phyloP scores from a whole-genome alignment of 2,329 filamentous ascomycete species.

The Colletotrichum eleusines region DNA sequence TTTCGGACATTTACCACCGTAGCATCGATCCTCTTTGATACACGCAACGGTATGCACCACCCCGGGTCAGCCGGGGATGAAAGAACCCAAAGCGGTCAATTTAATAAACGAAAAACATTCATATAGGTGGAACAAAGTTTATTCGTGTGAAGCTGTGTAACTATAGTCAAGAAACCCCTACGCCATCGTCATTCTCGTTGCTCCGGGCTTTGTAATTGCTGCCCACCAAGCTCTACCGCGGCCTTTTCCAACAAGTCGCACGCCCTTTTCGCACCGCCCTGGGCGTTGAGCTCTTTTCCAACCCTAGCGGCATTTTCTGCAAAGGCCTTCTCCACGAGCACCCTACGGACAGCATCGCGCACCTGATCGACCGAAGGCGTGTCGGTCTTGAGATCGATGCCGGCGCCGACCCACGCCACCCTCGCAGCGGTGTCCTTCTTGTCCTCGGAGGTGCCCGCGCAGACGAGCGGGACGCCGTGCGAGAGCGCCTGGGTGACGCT shows the following conservation, averaged over 20 bases:
- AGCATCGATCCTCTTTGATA: neutral
- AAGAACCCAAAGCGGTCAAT: neutral
- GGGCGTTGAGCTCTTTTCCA: slow-evolving; percentile 46
- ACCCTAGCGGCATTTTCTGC: slow-evolving; percentile 44
- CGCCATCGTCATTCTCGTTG: neutral
- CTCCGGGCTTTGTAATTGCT: slow-evolving; percentile 1
- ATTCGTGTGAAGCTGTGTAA: neutral
- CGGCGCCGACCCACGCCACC: slow-evolving; percentile 49
- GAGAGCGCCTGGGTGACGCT: slow-evolving; percentile 53
- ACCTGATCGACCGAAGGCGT: slow-evolving; percentile 48
- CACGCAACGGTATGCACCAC: too few relatives aligned
- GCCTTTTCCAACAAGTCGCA: slow-evolving; percentile 48
- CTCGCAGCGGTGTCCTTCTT: slow-evolving; percentile 54
- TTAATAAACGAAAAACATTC: neutral
- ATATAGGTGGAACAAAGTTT: neutral
- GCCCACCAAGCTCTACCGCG: slow-evolving; percentile 1
- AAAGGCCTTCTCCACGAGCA: slow-evolving; percentile 46
- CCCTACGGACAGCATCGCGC: slow-evolving; percentile 44
- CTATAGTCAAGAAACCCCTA: neutral
- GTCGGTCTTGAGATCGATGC: slow-evolving; percentile 54
- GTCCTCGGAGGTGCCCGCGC: slow-evolving; percentile 53
- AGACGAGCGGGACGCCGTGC: slow-evolving; percentile 52
- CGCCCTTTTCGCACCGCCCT: slow-evolving; percentile 47
- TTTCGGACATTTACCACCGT: neutral
- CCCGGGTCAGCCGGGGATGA: neutral